phyloP scores from a whole-genome alignment of 2,329 filamentous ascomycete genomes.

The Ophiostoma ips region DNA sequence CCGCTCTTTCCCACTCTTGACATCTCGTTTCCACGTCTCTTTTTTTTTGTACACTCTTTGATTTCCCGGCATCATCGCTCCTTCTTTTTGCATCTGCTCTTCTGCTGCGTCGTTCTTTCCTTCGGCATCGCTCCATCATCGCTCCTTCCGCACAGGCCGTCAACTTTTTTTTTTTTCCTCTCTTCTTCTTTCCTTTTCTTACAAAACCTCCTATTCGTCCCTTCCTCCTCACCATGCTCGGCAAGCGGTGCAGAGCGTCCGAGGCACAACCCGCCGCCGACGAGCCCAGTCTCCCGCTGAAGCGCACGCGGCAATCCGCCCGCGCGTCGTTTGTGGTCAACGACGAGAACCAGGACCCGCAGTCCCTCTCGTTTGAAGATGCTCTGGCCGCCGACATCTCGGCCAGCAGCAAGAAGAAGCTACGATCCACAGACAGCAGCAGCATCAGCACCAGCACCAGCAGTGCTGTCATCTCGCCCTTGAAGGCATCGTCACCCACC shows the following conservation, averaged over 20 bases:
- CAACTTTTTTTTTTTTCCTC: background rate
- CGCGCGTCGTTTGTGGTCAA: constrained; percentile 33
- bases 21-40: background rate
- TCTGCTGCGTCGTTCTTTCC: too few species aligned
- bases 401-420: constrained; percentile 15
- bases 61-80: background rate
- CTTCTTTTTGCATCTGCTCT: background rate
- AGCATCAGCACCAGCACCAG: constrained; percentile 2
- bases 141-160: background rate
- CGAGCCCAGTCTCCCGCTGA: constrained; percentile 23
- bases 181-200: too few species aligned
- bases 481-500: constrained; percentile 2
- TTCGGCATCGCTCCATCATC: background rate
- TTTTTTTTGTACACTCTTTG: background rate
- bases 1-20: constrained; percentile 1
- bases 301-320: constrained; percentile 32
- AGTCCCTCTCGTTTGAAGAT: constrained; percentile 25
- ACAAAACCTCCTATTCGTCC: too few species aligned
- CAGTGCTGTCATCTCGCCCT: constrained; percentile 4
- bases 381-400: constrained; percentile 17
- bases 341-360: constrained; percentile 54
- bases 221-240: constrained; percentile 7
- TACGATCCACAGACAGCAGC: too few species aligned
- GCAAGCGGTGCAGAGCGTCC: constrained; percentile 9
- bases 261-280: too few species aligned